phyloP scores from a whole-genome alignment of 2,329 filamentous ascomycete genomes.

The Fusarium veterinarium region DNA sequence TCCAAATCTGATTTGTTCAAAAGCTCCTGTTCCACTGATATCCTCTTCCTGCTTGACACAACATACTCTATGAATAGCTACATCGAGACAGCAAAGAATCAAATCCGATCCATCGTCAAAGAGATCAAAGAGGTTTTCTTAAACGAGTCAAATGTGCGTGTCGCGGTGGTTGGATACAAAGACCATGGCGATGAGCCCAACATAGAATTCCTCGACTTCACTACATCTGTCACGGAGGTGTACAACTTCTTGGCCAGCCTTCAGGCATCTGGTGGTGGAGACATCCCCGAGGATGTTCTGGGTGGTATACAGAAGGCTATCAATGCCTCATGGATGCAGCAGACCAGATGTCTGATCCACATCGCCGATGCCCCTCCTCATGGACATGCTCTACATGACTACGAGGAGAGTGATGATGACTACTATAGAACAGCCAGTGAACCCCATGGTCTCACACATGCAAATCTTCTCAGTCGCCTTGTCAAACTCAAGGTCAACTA shows the following conservation, averaged over 20 bases:
- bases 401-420: slow-evolving; percentile 1
- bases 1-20: slow-evolving; percentile 47
- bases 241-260: slow-evolving; percentile 7
- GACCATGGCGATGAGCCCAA: slow-evolving; percentile 45
- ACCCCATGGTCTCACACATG: not conserved
- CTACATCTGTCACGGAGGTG: not conserved
- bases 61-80: slow-evolving; percentile 50
- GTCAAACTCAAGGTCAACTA: slow-evolving; percentile 16
- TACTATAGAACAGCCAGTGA: not conserved
- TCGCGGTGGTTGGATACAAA: slow-evolving; percentile 53
- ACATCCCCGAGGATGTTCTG: slow-evolving; percentile 53
- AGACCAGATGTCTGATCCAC: slow-evolving; percentile 44
- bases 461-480: not conserved
- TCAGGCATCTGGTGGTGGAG: slow-evolving; percentile 43
- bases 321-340: slow-evolving; percentile 48
- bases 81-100: slow-evolving; percentile 50
- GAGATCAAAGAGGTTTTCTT: slow-evolving; percentile 49
- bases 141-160: slow-evolving; percentile 50
- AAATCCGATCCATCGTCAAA: slow-evolving; percentile 40
- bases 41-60: slow-evolving; percentile 53
- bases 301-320: slow-evolving; percentile 49
- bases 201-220: slow-evolving; percentile 22
- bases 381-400: slow-evolving; percentile 9
- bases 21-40: slow-evolving; percentile 49
- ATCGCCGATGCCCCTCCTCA: slow-evolving; percentile 31